Conservation (phyloP, 805 yeast species). For the Osmozyma mogii region DNA sequence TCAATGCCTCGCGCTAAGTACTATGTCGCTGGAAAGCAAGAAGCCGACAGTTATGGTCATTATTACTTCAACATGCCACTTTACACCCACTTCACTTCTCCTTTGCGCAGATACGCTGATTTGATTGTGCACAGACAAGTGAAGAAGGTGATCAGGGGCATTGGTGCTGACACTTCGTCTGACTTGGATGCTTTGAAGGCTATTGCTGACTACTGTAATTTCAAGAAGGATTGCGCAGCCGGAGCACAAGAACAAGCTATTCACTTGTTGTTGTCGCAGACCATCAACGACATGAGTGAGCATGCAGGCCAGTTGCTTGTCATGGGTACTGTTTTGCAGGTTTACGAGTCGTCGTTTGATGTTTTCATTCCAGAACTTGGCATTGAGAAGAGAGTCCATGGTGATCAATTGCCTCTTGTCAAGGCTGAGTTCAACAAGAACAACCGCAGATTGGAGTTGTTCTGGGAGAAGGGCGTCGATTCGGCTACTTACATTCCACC, state of each 20-base stretch:
- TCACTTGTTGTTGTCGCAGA: conserved; percentile 77
- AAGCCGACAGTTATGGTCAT: conserved; percentile 69
- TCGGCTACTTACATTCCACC: conserved; percentile 85
- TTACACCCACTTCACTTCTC: conserved; percentile 91
- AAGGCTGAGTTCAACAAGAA: conserved; percentile 86
- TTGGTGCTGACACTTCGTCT: conserved; percentile 22
- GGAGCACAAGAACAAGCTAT: conserved; percentile 93
- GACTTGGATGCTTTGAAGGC: conserved; percentile 68
- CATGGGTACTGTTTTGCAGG: conserved; percentile 83
- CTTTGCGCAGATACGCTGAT: conserved; percentile 88
- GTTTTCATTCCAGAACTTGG: conserved; percentile 89
- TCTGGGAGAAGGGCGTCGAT: conserved; percentile 90
- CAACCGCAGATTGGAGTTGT: conserved; percentile 64
- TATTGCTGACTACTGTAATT: conserved; percentile 87
- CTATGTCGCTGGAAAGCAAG: conserved; percentile 80
- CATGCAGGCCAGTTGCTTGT: conserved; percentile 75
- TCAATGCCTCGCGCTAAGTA: conserved; percentile 82
- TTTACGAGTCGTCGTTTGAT: conserved; percentile 93
- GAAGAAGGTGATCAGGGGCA: conserved; percentile 48
- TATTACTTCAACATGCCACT: conserved; percentile 76
- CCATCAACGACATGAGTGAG: conserved; percentile 65
- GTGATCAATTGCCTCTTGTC: conserved; percentile 87
- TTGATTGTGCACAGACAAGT: conserved; percentile 88
- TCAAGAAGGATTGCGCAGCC: conserved; percentile 90
- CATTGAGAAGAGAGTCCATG: conserved; percentile 92